Evolutionary conservation across 345 rosid genomes (phyloP).

Genomic region (Boechera stricta): DNA sequence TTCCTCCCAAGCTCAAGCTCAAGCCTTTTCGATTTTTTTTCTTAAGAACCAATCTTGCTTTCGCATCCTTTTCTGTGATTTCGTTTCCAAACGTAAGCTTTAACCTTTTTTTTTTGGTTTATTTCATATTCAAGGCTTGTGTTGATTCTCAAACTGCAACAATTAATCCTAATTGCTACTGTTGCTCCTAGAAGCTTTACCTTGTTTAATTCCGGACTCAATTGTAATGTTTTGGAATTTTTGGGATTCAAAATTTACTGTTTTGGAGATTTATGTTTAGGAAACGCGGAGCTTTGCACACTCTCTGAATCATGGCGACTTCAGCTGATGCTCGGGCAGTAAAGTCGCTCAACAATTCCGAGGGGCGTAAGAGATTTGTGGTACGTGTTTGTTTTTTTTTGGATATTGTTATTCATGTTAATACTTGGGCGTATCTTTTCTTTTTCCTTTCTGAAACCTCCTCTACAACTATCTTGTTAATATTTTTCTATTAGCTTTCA

Average conservation of each 20-base stretch:
- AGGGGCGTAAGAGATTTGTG: constrained; percentile 75
- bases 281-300: constrained; percentile 6
- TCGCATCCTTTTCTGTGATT: not conserved
- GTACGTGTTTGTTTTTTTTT: constrained; percentile 46
- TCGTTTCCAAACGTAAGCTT: constrained; percentile 8
- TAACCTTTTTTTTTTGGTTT: not conserved
- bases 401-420: not conserved
- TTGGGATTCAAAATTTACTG: not conserved
- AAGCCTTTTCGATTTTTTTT: not conserved
- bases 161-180: not conserved
- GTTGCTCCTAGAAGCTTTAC: constrained; percentile 6
- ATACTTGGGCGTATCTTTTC: not conserved
- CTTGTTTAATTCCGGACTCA: not conserved
- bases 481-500: not conserved
- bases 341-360: constrained; percentile 78
- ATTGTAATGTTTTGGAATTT: not conserved
- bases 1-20: not conserved
- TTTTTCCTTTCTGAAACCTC: not conserved
- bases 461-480: not conserved
- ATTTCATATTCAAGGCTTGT: not conserved
- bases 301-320: constrained; percentile 42
- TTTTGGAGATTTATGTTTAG: constrained; percentile 25
- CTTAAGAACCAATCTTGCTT: not conserved
- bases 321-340: constrained; percentile 69
- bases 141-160: constrained; percentile 4